Percentiles rank a stretch among this genome's conserved stretches.
Conservation (phyloP, 441 rosid genomes). For the Aleurites moluccanus region DNA sequence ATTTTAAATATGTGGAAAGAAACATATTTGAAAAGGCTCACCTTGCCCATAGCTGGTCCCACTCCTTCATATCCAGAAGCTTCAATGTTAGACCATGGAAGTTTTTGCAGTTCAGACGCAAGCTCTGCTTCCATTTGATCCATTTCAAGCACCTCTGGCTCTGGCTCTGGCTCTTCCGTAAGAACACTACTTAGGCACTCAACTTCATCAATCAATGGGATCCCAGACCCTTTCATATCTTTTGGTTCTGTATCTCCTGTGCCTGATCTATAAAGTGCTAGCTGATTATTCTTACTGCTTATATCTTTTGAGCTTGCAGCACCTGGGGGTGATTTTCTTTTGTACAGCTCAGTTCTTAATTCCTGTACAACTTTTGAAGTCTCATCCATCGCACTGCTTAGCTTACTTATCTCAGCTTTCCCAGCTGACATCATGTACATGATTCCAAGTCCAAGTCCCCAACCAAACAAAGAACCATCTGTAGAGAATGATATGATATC, state of each 20-base stretch:
- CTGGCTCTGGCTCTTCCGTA: constrained; percentile 74
- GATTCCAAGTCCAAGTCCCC: constrained; percentile 73
- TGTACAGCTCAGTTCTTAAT: constrained; percentile 59
- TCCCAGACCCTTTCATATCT: constrained; percentile 28
- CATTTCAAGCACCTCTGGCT: constrained; percentile 56
- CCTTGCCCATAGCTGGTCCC: constrained; percentile 35
- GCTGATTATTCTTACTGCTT: constrained; percentile 25
- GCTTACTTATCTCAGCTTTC: constrained; percentile 60
- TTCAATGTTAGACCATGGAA: constrained; percentile 40
- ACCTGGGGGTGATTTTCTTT: constrained; percentile 42
- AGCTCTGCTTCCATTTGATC: constrained; percentile 81
- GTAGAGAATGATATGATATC: constrained; percentile 20
- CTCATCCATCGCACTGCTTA: constrained; percentile 64
- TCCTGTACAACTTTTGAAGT: constrained; percentile 68
- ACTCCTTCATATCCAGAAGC: constrained; percentile 21
- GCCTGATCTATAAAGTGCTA: constrained; percentile 25
- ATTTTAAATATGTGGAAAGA: constrained; percentile 6
- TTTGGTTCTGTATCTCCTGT: constrained; percentile 28
- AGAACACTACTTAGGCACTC: constrained; percentile 78
- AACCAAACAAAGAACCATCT: constrained; percentile 59
- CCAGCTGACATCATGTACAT: constrained; percentile 87
- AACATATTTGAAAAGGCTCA: constrained; percentile 28
- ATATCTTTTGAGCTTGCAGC: constrained; percentile 28
- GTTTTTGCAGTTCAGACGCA: constrained; percentile 74
- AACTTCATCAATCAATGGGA: constrained; percentile 40